Conservation (phyloP, 106 monocot genomes). For the Gastrodia elata region DNA sequence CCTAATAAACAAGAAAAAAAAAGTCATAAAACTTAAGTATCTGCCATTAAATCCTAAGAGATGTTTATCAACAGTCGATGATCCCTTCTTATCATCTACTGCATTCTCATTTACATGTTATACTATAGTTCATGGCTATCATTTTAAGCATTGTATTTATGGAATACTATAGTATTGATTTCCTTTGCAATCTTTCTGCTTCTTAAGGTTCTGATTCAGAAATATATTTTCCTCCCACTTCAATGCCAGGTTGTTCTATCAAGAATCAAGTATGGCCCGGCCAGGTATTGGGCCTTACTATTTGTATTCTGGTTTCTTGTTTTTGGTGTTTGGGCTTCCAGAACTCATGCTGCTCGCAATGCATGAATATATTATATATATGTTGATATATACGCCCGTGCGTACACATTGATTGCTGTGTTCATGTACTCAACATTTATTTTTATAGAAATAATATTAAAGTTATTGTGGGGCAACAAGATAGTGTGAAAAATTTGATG, state of each 20-base stretch:
- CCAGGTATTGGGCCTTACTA: slow-evolving; percentile 68
- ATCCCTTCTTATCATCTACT: background rate
- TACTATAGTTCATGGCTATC: background rate
- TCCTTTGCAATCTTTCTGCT: background rate
- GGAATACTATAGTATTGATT: background rate
- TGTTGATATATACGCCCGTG: no score
- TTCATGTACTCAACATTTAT: no score
- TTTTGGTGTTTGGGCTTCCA: slow-evolving; percentile 81
- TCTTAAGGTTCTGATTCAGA: background rate
- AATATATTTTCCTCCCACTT: background rate
- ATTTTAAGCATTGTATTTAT: background rate
- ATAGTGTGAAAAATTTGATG: no score
- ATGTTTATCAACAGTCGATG: background rate
- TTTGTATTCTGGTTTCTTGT: slow-evolving; percentile 82
- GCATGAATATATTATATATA: no score
- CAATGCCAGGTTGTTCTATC: slow-evolving; percentile 44
- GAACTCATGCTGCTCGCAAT: slow-evolving; percentile 25
- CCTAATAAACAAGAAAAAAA: no score
- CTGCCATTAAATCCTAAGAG: background rate
- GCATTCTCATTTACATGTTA: background rate
- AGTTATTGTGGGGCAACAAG: no score
- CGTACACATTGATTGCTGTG: no score
- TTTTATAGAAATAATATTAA: no score
- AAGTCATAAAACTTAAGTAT: no score
- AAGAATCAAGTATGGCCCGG: slow-evolving; percentile 64